Conservation (phyloP, 345 rosid species). For the Cardamine resedifolia region DNA sequence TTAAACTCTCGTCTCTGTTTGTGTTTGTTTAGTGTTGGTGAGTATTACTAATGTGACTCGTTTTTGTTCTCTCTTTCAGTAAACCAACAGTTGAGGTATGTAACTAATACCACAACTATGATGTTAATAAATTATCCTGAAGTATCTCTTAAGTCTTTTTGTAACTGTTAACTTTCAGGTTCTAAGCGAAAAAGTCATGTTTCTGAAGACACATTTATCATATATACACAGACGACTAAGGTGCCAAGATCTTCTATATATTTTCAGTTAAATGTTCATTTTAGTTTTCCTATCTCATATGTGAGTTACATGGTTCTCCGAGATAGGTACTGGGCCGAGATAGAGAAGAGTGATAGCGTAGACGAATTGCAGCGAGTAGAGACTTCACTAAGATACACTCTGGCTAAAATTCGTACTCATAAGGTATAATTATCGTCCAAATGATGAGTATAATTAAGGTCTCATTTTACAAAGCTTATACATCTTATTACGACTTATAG, state of each 20-base stretch:
- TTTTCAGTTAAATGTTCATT: neutral
- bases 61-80: conserved; percentile 45
- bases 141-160: conserved; percentile 4
- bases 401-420: conserved; percentile 46
- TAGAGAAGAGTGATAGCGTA: conserved; percentile 48
- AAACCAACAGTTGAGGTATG: conserved; percentile 69
- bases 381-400: conserved; percentile 53
- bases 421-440: conserved; percentile 45
- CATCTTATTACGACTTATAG: conserved; percentile 6
- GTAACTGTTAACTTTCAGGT: conserved; percentile 40
- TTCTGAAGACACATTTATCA: conserved; percentile 52
- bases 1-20: neutral
- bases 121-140: conserved; percentile 14
- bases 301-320: conserved; percentile 24
- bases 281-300: conserved; percentile 9
- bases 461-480: conserved; percentile 16
- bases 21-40: conserved; percentile 16
- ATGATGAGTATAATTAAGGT: neutral
- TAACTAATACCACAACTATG: neutral
- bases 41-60: conserved; percentile 25
- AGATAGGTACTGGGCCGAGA: conserved; percentile 55
- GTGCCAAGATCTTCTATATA: conserved; percentile 34
- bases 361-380: conserved; percentile 61
- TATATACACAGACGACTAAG: conserved; percentile 57
- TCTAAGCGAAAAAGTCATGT: conserved; percentile 44